Evolutionary conservation across 306 rosid species (phyloP).

Genomic region (Delonix regia): DNA sequence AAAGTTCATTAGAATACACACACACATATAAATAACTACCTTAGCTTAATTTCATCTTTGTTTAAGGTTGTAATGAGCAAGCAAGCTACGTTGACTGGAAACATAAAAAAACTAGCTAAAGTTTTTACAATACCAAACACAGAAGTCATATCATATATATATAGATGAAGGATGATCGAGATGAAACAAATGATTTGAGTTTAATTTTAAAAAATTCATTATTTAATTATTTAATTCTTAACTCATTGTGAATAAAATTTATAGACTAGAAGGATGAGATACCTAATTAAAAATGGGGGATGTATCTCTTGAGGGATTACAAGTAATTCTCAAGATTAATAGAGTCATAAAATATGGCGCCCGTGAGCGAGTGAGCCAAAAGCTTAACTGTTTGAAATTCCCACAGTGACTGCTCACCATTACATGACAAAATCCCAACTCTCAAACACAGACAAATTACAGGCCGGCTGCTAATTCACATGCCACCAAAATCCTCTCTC

Average conservation of each 20-base stretch:
- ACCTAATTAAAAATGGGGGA: neutral
- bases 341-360: neutral
- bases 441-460: constrained; percentile 41
- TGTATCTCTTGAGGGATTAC: neutral
- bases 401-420: constrained; percentile 19
- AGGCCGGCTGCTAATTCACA: constrained; percentile 58
- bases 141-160: too few relatives aligned
- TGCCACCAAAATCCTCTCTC: constrained; percentile 45
- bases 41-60: too few relatives aligned
- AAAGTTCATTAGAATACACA: too few relatives aligned
- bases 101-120: neutral
- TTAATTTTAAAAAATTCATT: too few relatives aligned
- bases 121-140: neutral
- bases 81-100: neutral
- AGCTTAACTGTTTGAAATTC: constrained; percentile 36
- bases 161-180: neutral
- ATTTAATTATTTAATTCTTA: too few relatives aligned
- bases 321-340: neutral
- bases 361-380: constrained; percentile 43
- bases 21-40: too few relatives aligned
- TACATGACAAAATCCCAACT: constrained; percentile 49
- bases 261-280: neutral
- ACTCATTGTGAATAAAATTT: too few relatives aligned
- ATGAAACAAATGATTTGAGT: constrained; percentile 35
- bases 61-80: neutral